Base-by-base conservation (phyloP, 495 filamentous ascomycete species). In the Annulohypoxylon nitens region DNA sequence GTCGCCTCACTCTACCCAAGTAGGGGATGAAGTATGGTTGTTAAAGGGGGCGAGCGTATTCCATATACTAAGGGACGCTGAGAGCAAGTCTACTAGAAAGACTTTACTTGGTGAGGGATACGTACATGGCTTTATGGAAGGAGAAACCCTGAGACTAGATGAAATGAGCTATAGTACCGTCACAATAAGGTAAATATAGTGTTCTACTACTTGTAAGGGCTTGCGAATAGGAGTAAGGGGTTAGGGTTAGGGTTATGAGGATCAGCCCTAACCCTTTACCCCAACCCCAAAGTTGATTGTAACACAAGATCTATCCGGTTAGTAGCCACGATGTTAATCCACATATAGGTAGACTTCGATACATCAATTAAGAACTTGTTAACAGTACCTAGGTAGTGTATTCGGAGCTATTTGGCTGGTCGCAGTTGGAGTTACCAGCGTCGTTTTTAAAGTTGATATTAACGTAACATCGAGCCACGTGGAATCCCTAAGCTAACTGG, bases 21-120 rank as follows among this genome's bases (percentile, higher is more conserved):
- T n/a, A 2, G 69, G 69, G n/a, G 69, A 71, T 53, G 69, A 67
- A n/a, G 26, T 71, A n/a, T 71, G 69, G 69, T n/a, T 71, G 23
- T 57, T 71, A 12, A 71, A 71, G 33, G 69, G 69, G 57, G 69
- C 70, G n/a, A 67, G 12, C 2, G 26, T 72, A 41, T 72, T 72
- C 39, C 59, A 67, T 26, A 8, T 67, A 5, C 37, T 67, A 10
- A 58, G 70, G 14, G 45, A 53, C 1, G 37, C 9, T 1, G 55
- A 61, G 39, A n/a, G 7, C 16, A 12, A 7, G 11, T 25, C 57
- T 0, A 18, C 4, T 4, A 23, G 51, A 16, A 72, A 43, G 10
- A 16, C 67, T 25, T 53, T 74, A 10, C 20, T 70, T 4, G 66
- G 71, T 5, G 71, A 74, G 26, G 64, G 59, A 12, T 73, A 73